phyloP scores from a whole-genome alignment of 495 filamentous ascomycete species.

The Emericellopsis terricola region DNA sequence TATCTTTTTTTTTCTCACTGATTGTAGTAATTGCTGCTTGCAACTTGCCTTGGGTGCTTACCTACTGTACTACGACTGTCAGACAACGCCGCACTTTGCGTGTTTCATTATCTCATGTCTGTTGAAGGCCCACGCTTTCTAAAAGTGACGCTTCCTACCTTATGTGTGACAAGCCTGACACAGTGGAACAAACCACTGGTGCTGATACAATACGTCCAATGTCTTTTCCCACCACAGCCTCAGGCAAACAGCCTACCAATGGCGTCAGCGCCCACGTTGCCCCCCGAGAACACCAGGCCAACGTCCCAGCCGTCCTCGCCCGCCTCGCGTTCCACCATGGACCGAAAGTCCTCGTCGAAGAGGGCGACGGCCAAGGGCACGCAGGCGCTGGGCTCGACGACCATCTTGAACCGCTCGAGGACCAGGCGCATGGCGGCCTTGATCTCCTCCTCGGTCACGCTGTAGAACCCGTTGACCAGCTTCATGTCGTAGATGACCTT shows the following conservation, averaged over 20 bases:
- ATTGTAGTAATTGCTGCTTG: too few species aligned
- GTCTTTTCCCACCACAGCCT: too few species aligned
- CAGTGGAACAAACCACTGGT: too few species aligned
- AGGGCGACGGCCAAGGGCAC: slow-evolving; percentile 71
- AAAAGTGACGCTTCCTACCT: too few species aligned
- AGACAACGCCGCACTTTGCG: too few species aligned
- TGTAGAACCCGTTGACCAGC: slow-evolving; percentile 58
- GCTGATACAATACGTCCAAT: too few species aligned
- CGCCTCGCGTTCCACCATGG: slow-evolving; percentile 46
- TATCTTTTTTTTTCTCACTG: neutral
- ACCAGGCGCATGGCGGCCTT: slow-evolving; percentile 56
- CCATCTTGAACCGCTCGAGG: slow-evolving; percentile 77
- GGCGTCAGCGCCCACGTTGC: slow-evolving; percentile 74
- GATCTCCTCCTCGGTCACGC: slow-evolving; percentile 73
- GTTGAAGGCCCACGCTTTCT: too few species aligned
- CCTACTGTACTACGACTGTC: too few species aligned
- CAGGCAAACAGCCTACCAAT: slow-evolving; percentile 44
- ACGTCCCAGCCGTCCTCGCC: slow-evolving; percentile 71
- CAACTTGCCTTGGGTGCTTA: too few species aligned
- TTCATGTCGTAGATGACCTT: slow-evolving; percentile 51
- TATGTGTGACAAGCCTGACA: too few species aligned
- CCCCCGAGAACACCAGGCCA: slow-evolving; percentile 73
- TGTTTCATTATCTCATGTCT: too few species aligned
- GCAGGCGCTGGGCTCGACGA: slow-evolving; percentile 79
- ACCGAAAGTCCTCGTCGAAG: slow-evolving; percentile 70